A percentile compares a stretch with the other conserved stretches of the same genome.
These are phyloP conservation scores for Fusarium agapanthi DNA, from an alignment of 2,329 filamentous ascomycete genomes.

Conservation along the genomic window DNA sequence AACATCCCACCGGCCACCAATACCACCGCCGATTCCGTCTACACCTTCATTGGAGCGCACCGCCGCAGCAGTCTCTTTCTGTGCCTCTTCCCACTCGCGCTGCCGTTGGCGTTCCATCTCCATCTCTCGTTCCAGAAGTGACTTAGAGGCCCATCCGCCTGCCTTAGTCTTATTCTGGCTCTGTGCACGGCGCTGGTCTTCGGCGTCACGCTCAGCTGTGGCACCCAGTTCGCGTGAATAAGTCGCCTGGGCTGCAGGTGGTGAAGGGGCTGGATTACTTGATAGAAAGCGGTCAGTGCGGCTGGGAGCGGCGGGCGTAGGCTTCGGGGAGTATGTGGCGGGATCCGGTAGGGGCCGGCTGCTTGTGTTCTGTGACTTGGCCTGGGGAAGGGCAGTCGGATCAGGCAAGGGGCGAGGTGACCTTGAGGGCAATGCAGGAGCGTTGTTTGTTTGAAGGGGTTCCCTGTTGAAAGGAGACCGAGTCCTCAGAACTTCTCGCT, in stretches of 20 bases:
- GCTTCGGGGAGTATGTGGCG: conserved; percentile 28
- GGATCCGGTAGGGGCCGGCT: conserved; percentile 36
- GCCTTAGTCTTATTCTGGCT: conserved; percentile 70
- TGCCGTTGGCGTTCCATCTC: conserved; percentile 80
- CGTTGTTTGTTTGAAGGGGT: conserved; percentile 38
- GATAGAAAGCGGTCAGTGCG: conserved; percentile 68
- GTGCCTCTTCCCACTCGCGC: conserved; percentile 81
- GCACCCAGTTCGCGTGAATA: conserved; percentile 65
- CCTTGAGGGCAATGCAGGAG: conserved; percentile 37
- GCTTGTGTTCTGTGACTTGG: conserved; percentile 16
- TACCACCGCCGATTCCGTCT: conserved; percentile 72
- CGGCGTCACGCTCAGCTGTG: conserved; percentile 68
- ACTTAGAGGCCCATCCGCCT: conserved; percentile 71
- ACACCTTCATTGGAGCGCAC: conserved; percentile 60
- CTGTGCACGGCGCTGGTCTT: conserved; percentile 67
- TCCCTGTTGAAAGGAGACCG: conserved; percentile 56
- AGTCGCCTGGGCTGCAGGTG: conserved; percentile 53
- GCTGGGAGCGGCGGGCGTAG: conserved; percentile 44
- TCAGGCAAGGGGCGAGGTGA: conserved; percentile 63
- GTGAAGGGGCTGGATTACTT: conserved; percentile 60
- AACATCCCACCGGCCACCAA: conserved; percentile 77
- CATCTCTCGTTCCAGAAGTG: conserved; percentile 81
- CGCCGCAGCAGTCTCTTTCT: conserved; percentile 69
- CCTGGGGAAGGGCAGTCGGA: conserved; percentile 45
- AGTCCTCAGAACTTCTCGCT: conserved; percentile 70